phyloP scores from a whole-genome alignment of 208 protist genomes.

The Phytomonas sp. region DNA sequence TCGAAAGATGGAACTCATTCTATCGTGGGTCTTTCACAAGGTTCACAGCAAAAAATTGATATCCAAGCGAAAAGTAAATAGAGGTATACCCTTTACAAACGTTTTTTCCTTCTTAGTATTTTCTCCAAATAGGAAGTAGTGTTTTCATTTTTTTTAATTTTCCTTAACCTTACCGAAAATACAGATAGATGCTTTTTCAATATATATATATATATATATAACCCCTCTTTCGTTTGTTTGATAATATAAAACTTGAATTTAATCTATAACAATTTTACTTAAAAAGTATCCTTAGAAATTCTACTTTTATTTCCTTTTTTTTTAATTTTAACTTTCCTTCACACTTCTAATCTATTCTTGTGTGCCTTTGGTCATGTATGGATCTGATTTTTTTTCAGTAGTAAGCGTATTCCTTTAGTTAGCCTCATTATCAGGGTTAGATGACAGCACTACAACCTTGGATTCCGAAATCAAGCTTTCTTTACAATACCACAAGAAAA shows the following conservation, averaged over 20 bases:
- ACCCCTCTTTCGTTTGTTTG: slow-evolving; percentile 6
- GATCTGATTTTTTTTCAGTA: neutral
- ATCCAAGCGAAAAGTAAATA: slow-evolving; percentile 51
- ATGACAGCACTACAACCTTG: slow-evolving; percentile 84
- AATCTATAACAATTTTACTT: neutral
- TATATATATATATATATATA: slow-evolving; percentile 2
- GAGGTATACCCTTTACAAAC: neutral
- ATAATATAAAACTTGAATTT: slow-evolving; percentile 4
- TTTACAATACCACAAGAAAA: slow-evolving; percentile 35
- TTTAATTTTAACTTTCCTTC: slow-evolving; percentile 2
- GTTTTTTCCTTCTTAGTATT: neutral
- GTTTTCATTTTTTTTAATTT: slow-evolving; percentile 2
- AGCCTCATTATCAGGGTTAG: neutral
- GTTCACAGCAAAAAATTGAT: slow-evolving; percentile 86
- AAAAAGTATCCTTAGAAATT: slow-evolving; percentile 2
- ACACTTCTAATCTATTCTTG: slow-evolving; percentile 11
- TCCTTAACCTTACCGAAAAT: neutral
- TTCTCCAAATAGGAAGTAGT: neutral
- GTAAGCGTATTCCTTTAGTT: neutral
- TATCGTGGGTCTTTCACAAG: slow-evolving; percentile 59
- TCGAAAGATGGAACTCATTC: slow-evolving; percentile 43
- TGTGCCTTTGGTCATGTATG: neutral
- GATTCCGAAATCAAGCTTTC: slow-evolving; percentile 60
- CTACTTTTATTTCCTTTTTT: slow-evolving; percentile 10
- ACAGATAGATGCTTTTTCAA: neutral